A percentile compares a stretch with the other conserved stretches of the same genome.
Evolutionary conservation across 2,329 filamentous ascomycete genomes (phyloP).

Genomic region (Penicillium griseofulvum): DNA sequence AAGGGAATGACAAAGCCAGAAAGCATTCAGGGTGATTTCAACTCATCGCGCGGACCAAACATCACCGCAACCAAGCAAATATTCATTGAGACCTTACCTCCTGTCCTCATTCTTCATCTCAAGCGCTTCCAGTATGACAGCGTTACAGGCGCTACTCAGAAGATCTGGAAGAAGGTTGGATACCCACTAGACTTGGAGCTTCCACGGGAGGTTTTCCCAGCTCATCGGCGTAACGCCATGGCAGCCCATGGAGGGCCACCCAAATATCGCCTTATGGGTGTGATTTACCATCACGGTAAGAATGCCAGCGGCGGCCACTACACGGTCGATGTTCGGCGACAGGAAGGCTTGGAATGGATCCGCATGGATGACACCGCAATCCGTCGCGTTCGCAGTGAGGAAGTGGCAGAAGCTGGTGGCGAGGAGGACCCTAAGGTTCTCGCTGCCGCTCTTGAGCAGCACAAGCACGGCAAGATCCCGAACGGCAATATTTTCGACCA

Average conservation of each 20-base stretch:
- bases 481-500: constrained; percentile 73
- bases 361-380: constrained; percentile 93
- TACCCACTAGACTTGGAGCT: constrained; percentile 95
- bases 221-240: constrained; percentile 66
- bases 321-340: constrained; percentile 91
- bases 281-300: constrained; percentile 97
- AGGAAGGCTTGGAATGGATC: constrained; percentile 95
- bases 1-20: constrained; percentile 81
- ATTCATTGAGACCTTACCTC: constrained; percentile 86
- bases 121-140: constrained; percentile 97
- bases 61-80: constrained; percentile 87
- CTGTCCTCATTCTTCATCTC: constrained; percentile 88
- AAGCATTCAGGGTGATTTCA: constrained; percentile 79
- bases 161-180: constrained; percentile 97
- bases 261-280: constrained; percentile 80
- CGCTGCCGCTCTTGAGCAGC: constrained; percentile 63
- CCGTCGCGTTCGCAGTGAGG: constrained; percentile 77
- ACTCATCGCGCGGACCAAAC: constrained; percentile 71
- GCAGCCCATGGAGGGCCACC: constrained; percentile 67
- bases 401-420: constrained; percentile 80
- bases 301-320: constrained; percentile 96
- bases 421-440: constrained; percentile 75
- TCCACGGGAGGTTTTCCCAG: constrained; percentile 81
- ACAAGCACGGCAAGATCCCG: constrained; percentile 53
- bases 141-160: constrained; percentile 76